phyloP scores from a whole-genome alignment of 1,139 yeast genomes.

The Yamadazyma jaroonii region DNA sequence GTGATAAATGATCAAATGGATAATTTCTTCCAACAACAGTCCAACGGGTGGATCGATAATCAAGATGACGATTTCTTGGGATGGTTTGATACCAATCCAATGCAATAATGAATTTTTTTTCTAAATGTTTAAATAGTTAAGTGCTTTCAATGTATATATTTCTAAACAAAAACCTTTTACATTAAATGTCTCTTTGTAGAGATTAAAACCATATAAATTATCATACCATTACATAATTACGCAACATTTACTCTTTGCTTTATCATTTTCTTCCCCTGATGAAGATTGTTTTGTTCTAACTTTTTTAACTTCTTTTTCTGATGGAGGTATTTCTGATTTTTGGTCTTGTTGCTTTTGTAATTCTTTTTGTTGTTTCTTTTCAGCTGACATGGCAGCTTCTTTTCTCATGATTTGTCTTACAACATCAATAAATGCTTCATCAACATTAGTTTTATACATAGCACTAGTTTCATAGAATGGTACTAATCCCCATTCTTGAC shows the following conservation, averaged over 20 bases:
- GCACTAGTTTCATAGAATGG: conserved; percentile 96
- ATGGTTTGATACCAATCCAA: conserved; percentile 77
- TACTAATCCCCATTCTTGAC: conserved; percentile 82
- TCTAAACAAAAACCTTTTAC: not conserved
- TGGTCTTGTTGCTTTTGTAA: conserved; percentile 28
- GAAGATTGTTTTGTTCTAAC: conserved; percentile 14
- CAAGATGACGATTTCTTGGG: conserved; percentile 80
- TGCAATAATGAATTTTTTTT: not conserved
- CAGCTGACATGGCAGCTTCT: conserved; percentile 53
- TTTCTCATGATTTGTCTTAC: conserved; percentile 85
- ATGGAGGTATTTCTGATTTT: conserved; percentile 7
- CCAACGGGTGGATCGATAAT: conserved; percentile 74
- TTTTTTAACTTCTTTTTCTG: conserved; percentile 12
- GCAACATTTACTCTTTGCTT: conserved; percentile 16
- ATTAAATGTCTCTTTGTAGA: not conserved
- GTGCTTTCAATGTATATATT: too few species aligned
- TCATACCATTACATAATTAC: conserved; percentile 14
- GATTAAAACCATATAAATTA: not conserved
- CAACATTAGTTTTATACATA: conserved; percentile 84
- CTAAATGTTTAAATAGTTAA: not conserved
- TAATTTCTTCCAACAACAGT: conserved; percentile 72
- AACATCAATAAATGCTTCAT: conserved; percentile 84
- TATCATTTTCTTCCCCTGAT: conserved; percentile 14
- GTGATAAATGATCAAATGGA: conserved; percentile 40
- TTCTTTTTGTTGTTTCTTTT: conserved; percentile 46